A percentile compares a stretch with the other conserved stretches of the same genome.
Evolutionary conservation across 179 eudicot species (phyloP).

Genomic region (Silene noctiflora): DNA sequence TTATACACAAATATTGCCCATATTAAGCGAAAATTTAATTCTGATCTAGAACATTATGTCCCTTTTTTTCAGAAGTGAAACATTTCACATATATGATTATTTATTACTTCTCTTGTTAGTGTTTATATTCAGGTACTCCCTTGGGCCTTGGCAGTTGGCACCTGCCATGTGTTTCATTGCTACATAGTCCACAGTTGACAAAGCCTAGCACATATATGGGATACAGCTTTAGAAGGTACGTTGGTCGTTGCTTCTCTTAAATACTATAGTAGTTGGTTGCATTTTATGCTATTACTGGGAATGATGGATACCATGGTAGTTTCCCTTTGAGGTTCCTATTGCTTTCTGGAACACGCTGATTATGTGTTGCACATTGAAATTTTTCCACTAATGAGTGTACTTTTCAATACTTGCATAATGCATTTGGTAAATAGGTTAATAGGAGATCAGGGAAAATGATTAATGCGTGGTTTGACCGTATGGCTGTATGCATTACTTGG

Average conservation of each 20-base stretch:
- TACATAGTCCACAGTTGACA: constrained; percentile 4
- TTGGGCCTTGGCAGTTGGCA: constrained; percentile 10
- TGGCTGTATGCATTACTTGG: neutral
- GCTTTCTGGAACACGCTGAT: neutral
- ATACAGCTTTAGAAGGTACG: constrained; percentile 25
- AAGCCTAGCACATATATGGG: constrained; percentile 16
- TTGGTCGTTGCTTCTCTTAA: constrained; percentile 6
- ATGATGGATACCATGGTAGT: neutral
- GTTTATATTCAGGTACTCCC: constrained; percentile 22
- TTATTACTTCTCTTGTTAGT: neutral
- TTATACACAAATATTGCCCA: neutral
- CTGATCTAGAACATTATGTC: neutral
- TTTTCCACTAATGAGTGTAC: neutral
- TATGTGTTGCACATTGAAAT: neutral
- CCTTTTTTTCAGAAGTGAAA: neutral
- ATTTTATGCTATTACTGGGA: constrained; percentile 2
- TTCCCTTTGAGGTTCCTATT: constrained; percentile 16
- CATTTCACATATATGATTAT: neutral
- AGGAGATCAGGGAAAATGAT: neutral
- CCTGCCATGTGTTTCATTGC: neutral
- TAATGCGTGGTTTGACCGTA: neutral
- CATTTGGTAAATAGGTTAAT: neutral
- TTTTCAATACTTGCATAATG: neutral
- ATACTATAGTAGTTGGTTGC: constrained; percentile 11
- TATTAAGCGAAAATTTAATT: neutral